Percentiles rank a stretch among this genome's conserved stretches.
These are phyloP conservation scores for Elsinoe fawcettii DNA, from an alignment of 2,329 filamentous ascomycete species.

Conservation along the genomic window DNA sequence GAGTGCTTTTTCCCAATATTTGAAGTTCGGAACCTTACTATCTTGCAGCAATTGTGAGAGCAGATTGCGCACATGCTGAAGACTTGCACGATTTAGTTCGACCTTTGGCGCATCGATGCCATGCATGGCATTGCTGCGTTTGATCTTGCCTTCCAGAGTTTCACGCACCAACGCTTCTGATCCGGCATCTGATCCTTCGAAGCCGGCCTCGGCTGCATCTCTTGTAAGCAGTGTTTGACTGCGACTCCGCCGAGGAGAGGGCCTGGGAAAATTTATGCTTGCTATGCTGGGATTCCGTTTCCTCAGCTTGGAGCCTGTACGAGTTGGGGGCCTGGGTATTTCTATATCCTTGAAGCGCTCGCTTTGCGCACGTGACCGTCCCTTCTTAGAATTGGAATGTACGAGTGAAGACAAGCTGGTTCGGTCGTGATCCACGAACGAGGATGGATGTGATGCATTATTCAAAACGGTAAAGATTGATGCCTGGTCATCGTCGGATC, in stretches of 20 bases:
- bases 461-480: constrained; percentile 72
- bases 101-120: constrained; percentile 65
- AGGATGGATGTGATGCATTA: constrained; percentile 36
- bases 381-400: constrained; percentile 61
- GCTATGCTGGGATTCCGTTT: constrained; percentile 78
- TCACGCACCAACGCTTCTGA: constrained; percentile 12
- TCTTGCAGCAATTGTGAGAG: constrained; percentile 77
- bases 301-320: constrained; percentile 40
- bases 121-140: constrained; percentile 76
- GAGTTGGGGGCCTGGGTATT: not conserved
- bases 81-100: constrained; percentile 77
- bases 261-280: constrained; percentile 62
- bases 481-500: constrained; percentile 80
- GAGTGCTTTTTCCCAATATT: constrained; percentile 82
- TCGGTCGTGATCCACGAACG: constrained; percentile 65
- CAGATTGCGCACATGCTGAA: constrained; percentile 80
- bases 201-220: constrained; percentile 19
- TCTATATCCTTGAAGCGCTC: constrained; percentile 13
- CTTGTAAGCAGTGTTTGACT: constrained; percentile 46
- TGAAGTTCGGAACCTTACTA: constrained; percentile 60
- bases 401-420: constrained; percentile 65
- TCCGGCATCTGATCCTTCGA: constrained; percentile 11
- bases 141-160: constrained; percentile 29
- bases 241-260: constrained; percentile 60
- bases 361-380: constrained; percentile 51